Percentiles rank a stretch among this genome's conserved stretches.
These are phyloP conservation scores for Puccinia hordei DNA, from an alignment of 1,284 basidiomycete species.

Conservation along the genomic window DNA sequence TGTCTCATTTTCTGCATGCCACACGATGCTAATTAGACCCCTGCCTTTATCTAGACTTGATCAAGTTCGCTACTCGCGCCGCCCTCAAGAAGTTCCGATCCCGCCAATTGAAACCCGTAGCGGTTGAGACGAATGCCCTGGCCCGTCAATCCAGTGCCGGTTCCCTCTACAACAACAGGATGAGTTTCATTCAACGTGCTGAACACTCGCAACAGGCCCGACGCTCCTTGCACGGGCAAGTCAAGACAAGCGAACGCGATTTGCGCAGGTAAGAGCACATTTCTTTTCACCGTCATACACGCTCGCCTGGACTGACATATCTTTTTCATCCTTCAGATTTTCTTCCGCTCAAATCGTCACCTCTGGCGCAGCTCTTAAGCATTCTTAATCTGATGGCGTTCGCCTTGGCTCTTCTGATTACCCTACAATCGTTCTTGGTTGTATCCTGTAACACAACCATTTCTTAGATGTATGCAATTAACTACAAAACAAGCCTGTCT, in stretches of 20 bases:
- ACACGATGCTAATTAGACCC: background rate
- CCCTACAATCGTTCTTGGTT: background rate
- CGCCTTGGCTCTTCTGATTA: background rate
- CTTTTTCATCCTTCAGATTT: background rate
- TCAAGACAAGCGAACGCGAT: slow-evolving; percentile 31
- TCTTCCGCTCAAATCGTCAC: slow-evolving; percentile 35
- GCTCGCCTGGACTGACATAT: background rate
- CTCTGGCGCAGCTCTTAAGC: slow-evolving; percentile 26
- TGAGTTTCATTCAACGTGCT: slow-evolving; percentile 81
- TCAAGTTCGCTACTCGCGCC: slow-evolving; percentile 80
- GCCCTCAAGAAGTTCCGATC: slow-evolving; percentile 66
- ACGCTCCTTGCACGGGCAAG: slow-evolving; percentile 12
- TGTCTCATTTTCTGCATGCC: background rate
- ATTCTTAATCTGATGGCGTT: background rate
- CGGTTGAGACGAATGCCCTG: slow-evolving; percentile 61
- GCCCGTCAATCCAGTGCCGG: slow-evolving; percentile 80
- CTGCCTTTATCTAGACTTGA: slow-evolving; percentile 68
- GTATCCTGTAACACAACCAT: background rate
- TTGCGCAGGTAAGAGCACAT: slow-evolving; percentile 26
- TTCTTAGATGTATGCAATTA: background rate
- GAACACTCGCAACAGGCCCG: slow-evolving; percentile 26
- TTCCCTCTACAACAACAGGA: slow-evolving; percentile 88
- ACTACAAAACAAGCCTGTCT: background rate
- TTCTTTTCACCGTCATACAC: background rate
- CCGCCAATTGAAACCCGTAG: slow-evolving; percentile 59